phyloP scores from a whole-genome alignment of 1,139 yeast genomes.

The Yamadazyma spencermartinsiae region DNA sequence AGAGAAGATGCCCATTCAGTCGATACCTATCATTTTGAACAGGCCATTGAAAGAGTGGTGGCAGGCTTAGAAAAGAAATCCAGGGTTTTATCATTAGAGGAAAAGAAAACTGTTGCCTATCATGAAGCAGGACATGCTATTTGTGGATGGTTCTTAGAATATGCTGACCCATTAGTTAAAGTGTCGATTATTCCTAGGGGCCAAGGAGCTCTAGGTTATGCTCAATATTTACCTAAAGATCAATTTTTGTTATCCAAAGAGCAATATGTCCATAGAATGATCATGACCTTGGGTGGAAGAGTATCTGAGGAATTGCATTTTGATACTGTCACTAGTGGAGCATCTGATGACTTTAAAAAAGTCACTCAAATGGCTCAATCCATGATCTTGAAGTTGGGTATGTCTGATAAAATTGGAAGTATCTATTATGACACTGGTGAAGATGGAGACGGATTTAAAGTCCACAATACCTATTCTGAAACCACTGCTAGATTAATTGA shows the following conservation, averaged over 20 bases:
- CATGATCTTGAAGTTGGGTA: slow-evolving; percentile 76
- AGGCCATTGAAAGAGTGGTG: slow-evolving; percentile 78
- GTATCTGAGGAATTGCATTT: slow-evolving; percentile 78
- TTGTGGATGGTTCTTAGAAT: slow-evolving; percentile 74
- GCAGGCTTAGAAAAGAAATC: slow-evolving; percentile 80
- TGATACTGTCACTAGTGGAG: slow-evolving; percentile 78
- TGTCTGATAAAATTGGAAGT: slow-evolving; percentile 70
- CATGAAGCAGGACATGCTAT: slow-evolving; percentile 87
- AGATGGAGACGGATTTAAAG: slow-evolving; percentile 50
- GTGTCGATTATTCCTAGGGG: slow-evolving; percentile 85
- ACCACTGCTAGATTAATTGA: slow-evolving; percentile 68
- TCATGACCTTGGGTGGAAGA: slow-evolving; percentile 80
- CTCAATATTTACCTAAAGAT: slow-evolving; percentile 80
- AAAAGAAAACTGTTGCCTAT: slow-evolving; percentile 73
- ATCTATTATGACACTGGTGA: slow-evolving; percentile 48
- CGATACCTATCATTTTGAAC: slow-evolving; percentile 65
- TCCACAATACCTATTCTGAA: slow-evolving; percentile 71
- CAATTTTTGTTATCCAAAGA: slow-evolving; percentile 65
- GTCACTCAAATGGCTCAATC: slow-evolving; percentile 76
- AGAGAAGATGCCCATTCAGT: slow-evolving; percentile 60
- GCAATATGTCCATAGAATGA: slow-evolving; percentile 71
- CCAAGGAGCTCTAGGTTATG: slow-evolving; percentile 82
- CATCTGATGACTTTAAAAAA: slow-evolving; percentile 78
- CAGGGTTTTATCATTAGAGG: slow-evolving; percentile 65
- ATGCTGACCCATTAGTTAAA: slow-evolving; percentile 74